Percentiles rank a stretch among this genome's conserved stretches.
Evolutionary conservation across 2,329 filamentous ascomycete species (phyloP).

Genomic region (Penicillium decumbens): DNA sequence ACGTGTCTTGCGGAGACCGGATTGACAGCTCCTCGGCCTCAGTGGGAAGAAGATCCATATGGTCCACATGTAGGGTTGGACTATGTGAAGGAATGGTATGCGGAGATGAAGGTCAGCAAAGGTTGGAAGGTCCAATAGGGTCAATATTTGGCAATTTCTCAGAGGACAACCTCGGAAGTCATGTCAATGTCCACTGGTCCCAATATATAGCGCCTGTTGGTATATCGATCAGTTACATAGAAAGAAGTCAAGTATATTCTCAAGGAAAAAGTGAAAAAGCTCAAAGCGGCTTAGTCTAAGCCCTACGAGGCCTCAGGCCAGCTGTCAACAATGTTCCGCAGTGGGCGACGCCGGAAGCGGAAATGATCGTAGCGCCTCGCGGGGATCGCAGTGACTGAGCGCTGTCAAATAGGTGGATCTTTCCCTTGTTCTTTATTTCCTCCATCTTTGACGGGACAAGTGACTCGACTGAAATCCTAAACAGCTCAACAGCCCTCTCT

Average conservation of each 20-base stretch:
- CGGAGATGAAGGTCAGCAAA: slow-evolving; percentile 9
- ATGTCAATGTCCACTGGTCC: too few relatives aligned
- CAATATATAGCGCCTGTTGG: too few relatives aligned
- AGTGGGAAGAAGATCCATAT: slow-evolving; percentile 45
- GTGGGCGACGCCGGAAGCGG: slow-evolving; percentile 1
- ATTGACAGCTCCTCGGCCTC: slow-evolving; percentile 39
- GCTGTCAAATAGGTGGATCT: neutral
- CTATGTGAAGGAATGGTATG: slow-evolving; percentile 46
- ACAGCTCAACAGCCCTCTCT: neutral
- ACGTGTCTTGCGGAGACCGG: slow-evolving; percentile 43
- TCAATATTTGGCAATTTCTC: neutral
- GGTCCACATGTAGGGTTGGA: slow-evolving; percentile 43
- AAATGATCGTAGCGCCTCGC: neutral
- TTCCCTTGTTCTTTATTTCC: neutral
- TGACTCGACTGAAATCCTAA: neutral
- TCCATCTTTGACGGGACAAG: neutral
- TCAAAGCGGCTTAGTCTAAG: neutral
- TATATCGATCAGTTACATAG: too few relatives aligned
- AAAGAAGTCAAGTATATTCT: too few relatives aligned
- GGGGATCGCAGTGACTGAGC: neutral
- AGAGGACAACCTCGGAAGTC: too few relatives aligned
- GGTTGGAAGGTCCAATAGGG: slow-evolving; percentile 4
- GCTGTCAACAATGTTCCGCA: neutral
- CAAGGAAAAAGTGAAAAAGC: neutral
- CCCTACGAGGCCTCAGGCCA: neutral